phyloP scores from a whole-genome alignment of 1,284 basidiomycete genomes.

The Volvariella volvacea region DNA sequence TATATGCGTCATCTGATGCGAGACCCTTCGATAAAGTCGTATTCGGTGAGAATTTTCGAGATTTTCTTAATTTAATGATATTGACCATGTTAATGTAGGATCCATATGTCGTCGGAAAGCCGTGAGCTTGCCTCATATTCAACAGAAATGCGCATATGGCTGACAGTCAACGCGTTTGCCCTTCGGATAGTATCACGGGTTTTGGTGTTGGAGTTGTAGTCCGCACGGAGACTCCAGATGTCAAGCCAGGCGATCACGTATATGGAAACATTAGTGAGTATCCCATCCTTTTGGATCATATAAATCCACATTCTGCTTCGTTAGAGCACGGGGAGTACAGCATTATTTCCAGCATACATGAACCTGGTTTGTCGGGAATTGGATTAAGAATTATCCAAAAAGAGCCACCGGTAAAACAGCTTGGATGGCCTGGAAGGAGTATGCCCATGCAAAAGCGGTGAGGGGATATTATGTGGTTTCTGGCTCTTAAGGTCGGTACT shows the following conservation, averaged over 20 bases:
- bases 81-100: constrained; percentile 20
- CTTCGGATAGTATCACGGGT: constrained; percentile 26
- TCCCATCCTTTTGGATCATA: too few species aligned
- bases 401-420: constrained; percentile 36
- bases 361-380: constrained; percentile 11
- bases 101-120: constrained; percentile 23
- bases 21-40: constrained; percentile 16
- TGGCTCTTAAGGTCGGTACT: background rate
- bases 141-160: too few species aligned
- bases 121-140: constrained; percentile 25
- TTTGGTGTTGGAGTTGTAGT: constrained; percentile 36
- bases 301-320: too few species aligned
- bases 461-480: constrained; percentile 17
- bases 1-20: constrained; percentile 40
- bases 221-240: constrained; percentile 31
- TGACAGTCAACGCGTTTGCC: too few species aligned
- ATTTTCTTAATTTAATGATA: constrained; percentile 10
- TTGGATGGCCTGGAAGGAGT: constrained; percentile 28
- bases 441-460: constrained; percentile 23
- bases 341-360: constrained; percentile 15
- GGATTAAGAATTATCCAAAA: too few species aligned
- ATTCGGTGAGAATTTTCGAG: constrained; percentile 15
- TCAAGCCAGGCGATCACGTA: constrained; percentile 38
- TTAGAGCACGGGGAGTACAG: constrained; percentile 23
- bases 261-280: constrained; percentile 26